phyloP scores from a whole-genome alignment of 1,139 yeast genomes.

The Zygosaccharomyces pseudobailii region DNA sequence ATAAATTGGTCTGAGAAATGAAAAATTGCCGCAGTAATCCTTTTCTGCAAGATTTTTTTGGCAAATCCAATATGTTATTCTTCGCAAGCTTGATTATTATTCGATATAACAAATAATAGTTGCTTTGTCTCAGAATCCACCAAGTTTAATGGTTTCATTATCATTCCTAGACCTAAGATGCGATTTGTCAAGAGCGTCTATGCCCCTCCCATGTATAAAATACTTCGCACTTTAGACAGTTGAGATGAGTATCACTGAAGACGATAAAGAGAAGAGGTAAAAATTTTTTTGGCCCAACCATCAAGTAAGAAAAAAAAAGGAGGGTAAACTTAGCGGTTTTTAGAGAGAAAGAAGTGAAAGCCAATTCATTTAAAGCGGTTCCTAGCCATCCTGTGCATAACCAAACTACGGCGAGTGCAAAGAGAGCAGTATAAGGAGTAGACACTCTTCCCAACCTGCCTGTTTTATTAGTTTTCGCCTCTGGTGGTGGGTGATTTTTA shows the following conservation, averaged over 20 bases:
- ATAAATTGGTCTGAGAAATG: no score
- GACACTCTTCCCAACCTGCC: not conserved
- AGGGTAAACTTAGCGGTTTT: conserved; percentile 7
- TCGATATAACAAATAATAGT: no score
- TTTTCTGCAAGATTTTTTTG: no score
- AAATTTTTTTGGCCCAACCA: not conserved
- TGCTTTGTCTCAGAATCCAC: no score
- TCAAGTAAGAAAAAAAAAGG: conserved; percentile 6
- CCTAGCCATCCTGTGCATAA: not conserved
- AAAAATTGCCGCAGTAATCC: no score
- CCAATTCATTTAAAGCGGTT: not conserved
- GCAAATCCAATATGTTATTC: no score
- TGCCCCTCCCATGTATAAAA: not conserved
- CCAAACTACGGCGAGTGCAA: not conserved
- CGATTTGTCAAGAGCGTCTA: no score
- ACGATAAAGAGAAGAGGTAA: not conserved
- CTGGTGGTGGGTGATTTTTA: conserved; percentile 2
- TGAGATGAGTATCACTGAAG: not conserved
- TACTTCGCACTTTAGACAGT: not conserved
- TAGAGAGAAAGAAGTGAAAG: not conserved
- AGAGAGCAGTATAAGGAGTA: not conserved
- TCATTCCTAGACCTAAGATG: no score
- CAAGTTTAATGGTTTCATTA: no score
- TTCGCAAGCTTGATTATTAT: no score
- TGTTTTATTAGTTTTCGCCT: conserved; percentile 2